Conservation (phyloP, 2,329 filamentous ascomycete genomes). For the Cladosporium sp. region DNA sequence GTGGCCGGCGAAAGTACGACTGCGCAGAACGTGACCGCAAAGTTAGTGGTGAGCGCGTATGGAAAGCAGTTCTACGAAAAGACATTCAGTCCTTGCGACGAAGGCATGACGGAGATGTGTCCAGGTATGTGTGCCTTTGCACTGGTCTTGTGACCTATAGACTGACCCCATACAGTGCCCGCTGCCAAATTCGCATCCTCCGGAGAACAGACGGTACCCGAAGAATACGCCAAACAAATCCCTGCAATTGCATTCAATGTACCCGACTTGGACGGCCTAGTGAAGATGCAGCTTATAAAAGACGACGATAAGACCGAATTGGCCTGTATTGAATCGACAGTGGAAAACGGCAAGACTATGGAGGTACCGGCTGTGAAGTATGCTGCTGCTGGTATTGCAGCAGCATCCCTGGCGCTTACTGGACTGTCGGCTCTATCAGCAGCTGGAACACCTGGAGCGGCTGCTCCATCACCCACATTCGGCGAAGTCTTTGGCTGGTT, state of each 20-base stretch:
- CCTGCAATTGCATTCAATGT: slow-evolving; percentile 87
- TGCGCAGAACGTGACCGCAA: slow-evolving; percentile 77
- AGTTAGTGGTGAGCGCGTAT: slow-evolving; percentile 78
- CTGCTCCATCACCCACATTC: slow-evolving; percentile 78
- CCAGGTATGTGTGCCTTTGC: slow-evolving; percentile 60
- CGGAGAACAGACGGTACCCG: slow-evolving; percentile 72
- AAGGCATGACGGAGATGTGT: slow-evolving; percentile 71
- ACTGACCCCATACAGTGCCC: slow-evolving; percentile 60
- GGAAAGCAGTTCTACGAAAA: slow-evolving; percentile 78
- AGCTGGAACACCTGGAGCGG: slow-evolving; percentile 59
- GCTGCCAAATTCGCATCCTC: slow-evolving; percentile 70
- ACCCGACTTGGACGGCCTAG: slow-evolving; percentile 85
- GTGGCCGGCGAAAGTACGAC: slow-evolving; percentile 74
- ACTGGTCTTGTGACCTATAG: neutral
- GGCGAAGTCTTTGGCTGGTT: slow-evolving; percentile 85
- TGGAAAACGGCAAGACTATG: slow-evolving; percentile 86
- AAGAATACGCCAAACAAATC: slow-evolving; percentile 71
- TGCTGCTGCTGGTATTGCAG: slow-evolving; percentile 79
- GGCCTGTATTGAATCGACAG: slow-evolving; percentile 78
- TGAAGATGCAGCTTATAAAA: slow-evolving; percentile 73
- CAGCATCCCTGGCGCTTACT: slow-evolving; percentile 70
- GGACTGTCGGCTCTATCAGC: slow-evolving; percentile 64
- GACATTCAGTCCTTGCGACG: slow-evolving; percentile 79
- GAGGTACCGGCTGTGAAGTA: slow-evolving; percentile 77
- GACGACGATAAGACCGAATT: slow-evolving; percentile 59